These are phyloP conservation scores for Rosa lucieae DNA, from an alignment of 306 rosid genomes.

Conservation along the genomic window DNA sequence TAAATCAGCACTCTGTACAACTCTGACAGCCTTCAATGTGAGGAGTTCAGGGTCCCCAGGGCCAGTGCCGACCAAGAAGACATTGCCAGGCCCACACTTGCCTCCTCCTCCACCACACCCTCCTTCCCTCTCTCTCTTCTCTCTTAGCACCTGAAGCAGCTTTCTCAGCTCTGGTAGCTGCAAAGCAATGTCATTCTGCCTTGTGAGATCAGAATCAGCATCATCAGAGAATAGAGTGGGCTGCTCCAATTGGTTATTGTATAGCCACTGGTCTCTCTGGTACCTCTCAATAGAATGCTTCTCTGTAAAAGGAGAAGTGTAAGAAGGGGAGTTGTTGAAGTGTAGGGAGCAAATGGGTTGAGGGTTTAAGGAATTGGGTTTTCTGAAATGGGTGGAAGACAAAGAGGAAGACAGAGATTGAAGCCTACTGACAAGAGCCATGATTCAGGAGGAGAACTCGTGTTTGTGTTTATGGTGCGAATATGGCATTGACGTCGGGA, in stretches of 20 bases:
- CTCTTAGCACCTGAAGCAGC: conserved; percentile 64
- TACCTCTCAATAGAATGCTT: conserved; percentile 66
- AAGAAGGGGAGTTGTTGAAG: conserved; percentile 32
- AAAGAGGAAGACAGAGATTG: conserved; percentile 44
- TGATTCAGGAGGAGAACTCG: neutral
- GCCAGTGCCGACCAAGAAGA: conserved; percentile 89
- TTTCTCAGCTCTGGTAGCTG: conserved; percentile 88
- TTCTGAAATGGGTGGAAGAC: conserved; percentile 19
- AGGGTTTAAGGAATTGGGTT: conserved; percentile 24
- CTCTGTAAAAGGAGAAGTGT: conserved; percentile 79
- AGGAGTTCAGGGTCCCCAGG: conserved; percentile 93
- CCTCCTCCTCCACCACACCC: conserved; percentile 46
- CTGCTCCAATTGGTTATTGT: conserved; percentile 23
- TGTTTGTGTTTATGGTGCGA: neutral
- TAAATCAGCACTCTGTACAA: conserved; percentile 78
- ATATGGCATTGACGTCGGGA: neutral
- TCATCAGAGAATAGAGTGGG: neutral
- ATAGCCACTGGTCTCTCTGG: conserved; percentile 84
- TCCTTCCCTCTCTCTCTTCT: conserved; percentile 59
- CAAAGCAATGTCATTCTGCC: conserved; percentile 76
- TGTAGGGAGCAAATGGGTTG: conserved; percentile 48
- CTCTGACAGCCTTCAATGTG: conserved; percentile 79
- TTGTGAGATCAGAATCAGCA: conserved; percentile 36
- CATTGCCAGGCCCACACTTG: conserved; percentile 58
- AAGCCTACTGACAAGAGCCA: conserved; percentile 56